phyloP scores from a whole-genome alignment of 2,329 filamentous ascomycete species.

The Ramularia endophylla region DNA sequence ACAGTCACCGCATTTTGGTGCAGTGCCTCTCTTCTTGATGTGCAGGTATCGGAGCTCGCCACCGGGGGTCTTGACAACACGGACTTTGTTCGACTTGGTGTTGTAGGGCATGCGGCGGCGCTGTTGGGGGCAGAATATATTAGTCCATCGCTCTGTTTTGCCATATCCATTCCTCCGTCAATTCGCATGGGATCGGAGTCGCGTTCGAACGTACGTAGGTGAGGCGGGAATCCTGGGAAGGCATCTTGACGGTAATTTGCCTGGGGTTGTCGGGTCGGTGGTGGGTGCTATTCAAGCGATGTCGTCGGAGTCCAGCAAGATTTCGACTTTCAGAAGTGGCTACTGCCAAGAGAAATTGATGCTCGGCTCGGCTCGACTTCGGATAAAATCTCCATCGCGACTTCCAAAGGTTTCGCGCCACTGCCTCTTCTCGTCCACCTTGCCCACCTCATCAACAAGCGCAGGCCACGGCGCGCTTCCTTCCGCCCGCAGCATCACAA shows the following conservation, averaged over 20 bases:
- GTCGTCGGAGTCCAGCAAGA: conserved; percentile 6
- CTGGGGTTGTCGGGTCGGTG: conserved; percentile 18
- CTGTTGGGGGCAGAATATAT: conserved; percentile 31
- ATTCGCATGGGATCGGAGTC: conserved; percentile 5
- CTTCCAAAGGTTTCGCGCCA: too few species aligned
- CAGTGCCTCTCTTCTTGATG: conserved; percentile 99
- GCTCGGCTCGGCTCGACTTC: too few species aligned
- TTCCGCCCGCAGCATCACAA: conserved; percentile 1
- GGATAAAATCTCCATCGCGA: too few species aligned
- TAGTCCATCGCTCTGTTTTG: conserved; percentile 22
- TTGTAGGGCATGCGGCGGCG: conserved; percentile 69
- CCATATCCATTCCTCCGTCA: conserved; percentile 15
- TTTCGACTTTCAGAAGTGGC: conserved; percentile 8
- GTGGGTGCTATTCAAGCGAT: conserved; percentile 5
- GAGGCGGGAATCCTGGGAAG: conserved; percentile 42
- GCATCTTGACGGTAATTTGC: conserved; percentile 44
- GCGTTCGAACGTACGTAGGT: conserved; percentile 47
- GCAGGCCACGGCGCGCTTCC: conserved; percentile 27
- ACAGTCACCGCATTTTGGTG: conserved; percentile 99
- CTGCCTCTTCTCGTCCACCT: not conserved
- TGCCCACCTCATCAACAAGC: conserved; percentile 16
- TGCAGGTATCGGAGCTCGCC: conserved; percentile 93
- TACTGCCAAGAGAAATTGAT: too few species aligned
- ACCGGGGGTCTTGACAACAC: conserved; percentile 93
- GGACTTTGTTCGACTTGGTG: conserved; percentile 95